Base-by-base conservation (phyloP, 108 stramenopile genomes). In the Cyclotella sp. region DNA sequence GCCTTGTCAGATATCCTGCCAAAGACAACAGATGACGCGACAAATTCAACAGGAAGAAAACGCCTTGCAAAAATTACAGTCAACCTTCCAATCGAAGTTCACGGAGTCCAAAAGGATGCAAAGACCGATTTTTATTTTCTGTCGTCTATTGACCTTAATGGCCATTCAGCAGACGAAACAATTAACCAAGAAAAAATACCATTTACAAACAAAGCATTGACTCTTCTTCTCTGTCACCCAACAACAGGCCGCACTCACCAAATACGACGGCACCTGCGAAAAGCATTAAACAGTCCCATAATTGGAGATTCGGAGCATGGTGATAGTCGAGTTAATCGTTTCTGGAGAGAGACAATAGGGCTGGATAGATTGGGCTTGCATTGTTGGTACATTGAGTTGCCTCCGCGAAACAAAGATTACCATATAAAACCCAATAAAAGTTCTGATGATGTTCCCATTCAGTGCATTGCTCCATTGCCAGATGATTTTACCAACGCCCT, bases 291-390 rank as follows among this genome's bases (percentile, higher is more conserved):
- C 1, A 49, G 71, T 45, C 86, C 86, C 28, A 73, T 92, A 63
- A 79, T 92, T 69, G 92, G 92, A 24, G 92, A 93, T 83, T 69
- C 86, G n/a, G 76, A 86, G 49, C 92, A 90, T 68, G 92, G 92
- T 19, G 88, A 89, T 57, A 85, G 86, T 21, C 69, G 77, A 39
- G 79, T 87, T 49, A 92, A 90, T 84, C 82, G 91, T 28, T 87
- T 77, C 68, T 92, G 91, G 91, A 87, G 88, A 53, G 51, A 84
- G 29, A 81, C 74, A 10, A 67, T 85, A 21, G 83, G 79, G 9
- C 68, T 86, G 45, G 68, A 87, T 68, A 73, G 91, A 69, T 70
- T 90, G 41, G 86, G 75, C 7, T 75, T 92, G 68, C 91, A 92
- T 81, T 90, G 91, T 55, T 81, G 86, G 75, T 78, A 71, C 28